Percentiles rank a stretch among this genome's conserved stretches.
Conservation (phyloP, 2,329 filamentous ascomycete species). For the Fusarium sp. region DNA sequence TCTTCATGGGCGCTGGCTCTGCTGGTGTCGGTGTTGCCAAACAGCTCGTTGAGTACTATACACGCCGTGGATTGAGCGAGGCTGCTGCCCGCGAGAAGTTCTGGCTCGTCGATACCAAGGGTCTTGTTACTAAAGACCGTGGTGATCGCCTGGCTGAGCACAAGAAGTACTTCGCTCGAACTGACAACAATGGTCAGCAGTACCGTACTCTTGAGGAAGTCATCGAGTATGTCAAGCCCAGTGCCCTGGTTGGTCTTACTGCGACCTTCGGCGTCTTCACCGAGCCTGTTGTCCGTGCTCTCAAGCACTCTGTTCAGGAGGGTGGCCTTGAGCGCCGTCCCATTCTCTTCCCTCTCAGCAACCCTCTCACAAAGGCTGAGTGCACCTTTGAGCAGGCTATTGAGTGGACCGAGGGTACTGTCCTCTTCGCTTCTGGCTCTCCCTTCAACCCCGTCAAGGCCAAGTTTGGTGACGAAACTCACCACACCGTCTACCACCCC, state of each 20-base stretch:
- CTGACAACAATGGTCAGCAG: constrained; percentile 72
- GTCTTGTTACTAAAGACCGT: constrained; percentile 90
- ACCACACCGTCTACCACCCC: constrained; percentile 74
- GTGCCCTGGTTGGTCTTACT: constrained; percentile 91
- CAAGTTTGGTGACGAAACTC: constrained; percentile 64
- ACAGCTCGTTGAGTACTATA: constrained; percentile 97
- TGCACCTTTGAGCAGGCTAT: constrained; percentile 97
- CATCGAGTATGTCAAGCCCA: constrained; percentile 94
- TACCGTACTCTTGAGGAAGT: constrained; percentile 88
- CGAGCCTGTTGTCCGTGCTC: constrained; percentile 80
- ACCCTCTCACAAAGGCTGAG: constrained; percentile 95
- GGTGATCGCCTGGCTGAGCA: constrained; percentile 95
- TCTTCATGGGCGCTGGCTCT: constrained; percentile 95
- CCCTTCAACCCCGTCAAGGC: constrained; percentile 82
- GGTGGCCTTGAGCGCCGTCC: constrained; percentile 78
- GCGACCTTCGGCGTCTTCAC: constrained; percentile 96
- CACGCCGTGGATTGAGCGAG: constrained; percentile 88
- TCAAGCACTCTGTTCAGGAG: constrained; percentile 71
- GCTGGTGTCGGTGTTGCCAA: constrained; percentile 97
- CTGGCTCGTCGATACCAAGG: constrained; percentile 97
- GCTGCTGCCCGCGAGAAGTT: constrained; percentile 90
- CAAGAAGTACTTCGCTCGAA: constrained; percentile 76
- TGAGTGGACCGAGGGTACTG: constrained; percentile 88
- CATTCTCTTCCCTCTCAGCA: constrained; percentile 95
- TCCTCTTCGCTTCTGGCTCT: constrained; percentile 93